Base-by-base conservation (phyloP, 2,329 filamentous ascomycete species). In the Cordyceps cateniannulata region DNA sequence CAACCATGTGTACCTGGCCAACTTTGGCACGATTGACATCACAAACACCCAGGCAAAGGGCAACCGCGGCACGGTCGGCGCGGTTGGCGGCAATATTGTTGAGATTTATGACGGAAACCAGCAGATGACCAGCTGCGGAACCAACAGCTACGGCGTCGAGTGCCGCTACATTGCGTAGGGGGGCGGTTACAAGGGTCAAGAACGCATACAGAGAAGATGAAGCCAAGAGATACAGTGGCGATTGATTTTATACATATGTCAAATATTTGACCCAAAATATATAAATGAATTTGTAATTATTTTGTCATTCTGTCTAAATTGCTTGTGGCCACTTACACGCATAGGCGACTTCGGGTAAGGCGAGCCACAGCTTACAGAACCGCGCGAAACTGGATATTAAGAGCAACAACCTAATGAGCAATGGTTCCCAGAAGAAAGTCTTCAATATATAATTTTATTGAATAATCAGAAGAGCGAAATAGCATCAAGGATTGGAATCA, bases 1-100 rank as follows among this genome's bases (percentile, higher is more conserved):
- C 51, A 80, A 44, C 44, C 38, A 45, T 27, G 44, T 48, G 18
- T 24, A 55, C 29, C 54, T 63, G n/a, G 58, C 45, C 29, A 50
- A 63, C 35, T 63, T 63, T 45, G 62, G 62, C 54, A 52, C 54
- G 16, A 40, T 56, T 38, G 59, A 61, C 48, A 63, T 63, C 40
- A 38, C 16, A 9, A 44, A 51, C 38, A 61, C 58, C 8, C 38
- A 29, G 25, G 62, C 62, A 10, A 44, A 45, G 29, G 48, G 59
- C 12, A 50, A 42, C 40, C 75, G 73, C 47, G 75, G 74, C 49
- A 55, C 52, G 3, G 52, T 55, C 25, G 52, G 52, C 22, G 52
- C 52, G 3, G 25, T 45, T 18, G 52, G 52, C 14, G 52, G 52
- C 16, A 18, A 27, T 14, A 55, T 55, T 55, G 52, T 55, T n/a